Percentiles rank a stretch among this genome's conserved stretches.
These are phyloP conservation scores for Calonectria leucothoes DNA, from an alignment of 2,329 filamentous ascomycete genomes.

Conservation along the genomic window DNA sequence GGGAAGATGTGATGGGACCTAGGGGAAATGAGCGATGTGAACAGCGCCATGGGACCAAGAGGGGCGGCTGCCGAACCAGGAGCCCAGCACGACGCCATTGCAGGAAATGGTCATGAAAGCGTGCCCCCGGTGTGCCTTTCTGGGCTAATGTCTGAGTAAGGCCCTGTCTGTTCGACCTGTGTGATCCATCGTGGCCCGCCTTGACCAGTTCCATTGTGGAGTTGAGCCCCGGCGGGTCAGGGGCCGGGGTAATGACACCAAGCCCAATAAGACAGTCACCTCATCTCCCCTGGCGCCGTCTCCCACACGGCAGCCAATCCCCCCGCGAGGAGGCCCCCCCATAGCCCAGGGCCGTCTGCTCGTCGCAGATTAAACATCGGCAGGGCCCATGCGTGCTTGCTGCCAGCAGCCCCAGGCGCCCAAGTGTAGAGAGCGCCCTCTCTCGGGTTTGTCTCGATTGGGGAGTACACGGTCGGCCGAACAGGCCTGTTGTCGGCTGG, in stretches of 20 bases:
- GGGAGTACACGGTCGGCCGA: constrained; percentile 26
- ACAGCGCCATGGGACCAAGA: constrained; percentile 31
- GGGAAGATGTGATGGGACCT: constrained; percentile 36
- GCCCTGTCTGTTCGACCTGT: constrained; percentile 3
- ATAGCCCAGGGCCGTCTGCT: constrained; percentile 28
- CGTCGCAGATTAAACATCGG: constrained; percentile 36
- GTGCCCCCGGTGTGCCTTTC: constrained; percentile 3
- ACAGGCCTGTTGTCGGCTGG: background rate
- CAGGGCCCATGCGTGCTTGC: constrained; percentile 20
- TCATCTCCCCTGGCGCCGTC: constrained; percentile 36
- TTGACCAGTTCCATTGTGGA: constrained; percentile 29
- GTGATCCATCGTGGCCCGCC: constrained; percentile 28
- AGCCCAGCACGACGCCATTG: constrained; percentile 26
- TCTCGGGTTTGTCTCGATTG: constrained; percentile 30
- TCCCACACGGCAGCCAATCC: constrained; percentile 36
- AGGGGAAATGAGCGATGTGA: constrained; percentile 42
- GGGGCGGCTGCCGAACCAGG: constrained; percentile 19
- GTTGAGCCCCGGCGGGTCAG: constrained; percentile 14
- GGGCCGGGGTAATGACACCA: constrained; percentile 39
- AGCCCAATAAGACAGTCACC: constrained; percentile 39
- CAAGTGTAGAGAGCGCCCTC: constrained; percentile 26
- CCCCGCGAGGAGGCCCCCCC: constrained; percentile 25
- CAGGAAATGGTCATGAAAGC: constrained; percentile 19
- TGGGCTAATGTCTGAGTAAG: constrained; percentile 7
- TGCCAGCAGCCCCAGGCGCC: background rate